Percentiles rank a stretch among this genome's conserved stretches.
phyloP scores from a whole-genome alignment of 2,329 filamentous ascomycete genomes.

The Fusarium graminum region DNA sequence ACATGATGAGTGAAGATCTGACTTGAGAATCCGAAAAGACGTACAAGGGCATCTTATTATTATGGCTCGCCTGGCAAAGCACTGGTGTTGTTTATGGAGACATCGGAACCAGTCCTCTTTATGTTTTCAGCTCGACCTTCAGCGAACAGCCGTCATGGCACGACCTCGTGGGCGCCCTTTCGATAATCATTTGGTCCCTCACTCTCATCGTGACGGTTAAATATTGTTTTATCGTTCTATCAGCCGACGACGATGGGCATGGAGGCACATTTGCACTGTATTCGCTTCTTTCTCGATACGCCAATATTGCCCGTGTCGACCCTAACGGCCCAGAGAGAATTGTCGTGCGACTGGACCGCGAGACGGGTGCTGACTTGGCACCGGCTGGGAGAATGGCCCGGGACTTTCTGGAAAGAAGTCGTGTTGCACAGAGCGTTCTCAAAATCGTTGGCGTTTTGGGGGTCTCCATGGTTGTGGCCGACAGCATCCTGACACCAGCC shows the following conservation, averaged over 20 bases:
- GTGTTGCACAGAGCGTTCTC: slow-evolving; percentile 63
- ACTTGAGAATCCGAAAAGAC: slow-evolving; percentile 37
- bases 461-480: slow-evolving; percentile 75
- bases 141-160: slow-evolving; percentile 65
- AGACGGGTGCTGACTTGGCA: slow-evolving; percentile 67
- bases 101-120: slow-evolving; percentile 76
- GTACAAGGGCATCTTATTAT: slow-evolving; percentile 46
- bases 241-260: slow-evolving; percentile 77
- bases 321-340: slow-evolving; percentile 63
- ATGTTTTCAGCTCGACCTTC: slow-evolving; percentile 79
- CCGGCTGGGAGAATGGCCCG: slow-evolving; percentile 66
- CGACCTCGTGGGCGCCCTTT: slow-evolving; percentile 74
- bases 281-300: slow-evolving; percentile 70
- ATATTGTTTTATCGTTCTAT: slow-evolving; percentile 74
- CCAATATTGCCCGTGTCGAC: slow-evolving; percentile 71
- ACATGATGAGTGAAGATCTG: slow-evolving; percentile 15
- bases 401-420: slow-evolving; percentile 69
- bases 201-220: slow-evolving; percentile 78
- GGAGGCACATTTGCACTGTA: slow-evolving; percentile 78
- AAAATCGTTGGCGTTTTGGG: slow-evolving; percentile 74
- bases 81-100: slow-evolving; percentile 78
- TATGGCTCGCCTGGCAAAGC: slow-evolving; percentile 72
- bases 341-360: slow-evolving; percentile 70
- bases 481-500: slow-evolving; percentile 76
- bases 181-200: slow-evolving; percentile 77